Conservation (phyloP, 371 early-diverging fungal genomes). For the Syncephalis fuscata region DNA sequence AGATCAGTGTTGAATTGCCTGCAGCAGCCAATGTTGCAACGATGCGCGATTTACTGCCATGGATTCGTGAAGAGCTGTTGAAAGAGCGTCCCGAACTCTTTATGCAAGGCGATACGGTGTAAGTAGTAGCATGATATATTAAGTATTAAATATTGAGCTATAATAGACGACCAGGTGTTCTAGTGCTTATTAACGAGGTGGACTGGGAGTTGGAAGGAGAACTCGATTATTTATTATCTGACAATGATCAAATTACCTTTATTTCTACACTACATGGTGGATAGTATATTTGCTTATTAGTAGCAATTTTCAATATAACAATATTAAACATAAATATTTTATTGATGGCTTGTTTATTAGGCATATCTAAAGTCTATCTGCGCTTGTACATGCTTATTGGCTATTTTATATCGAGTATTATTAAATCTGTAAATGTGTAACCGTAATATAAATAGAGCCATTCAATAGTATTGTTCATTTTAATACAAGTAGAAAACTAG, state of each 20-base stretch:
- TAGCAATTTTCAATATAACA: too few relatives aligned
- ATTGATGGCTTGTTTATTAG: too few relatives aligned
- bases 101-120: constrained; percentile 68
- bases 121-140: constrained; percentile 8
- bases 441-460: too few relatives aligned
- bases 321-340: too few relatives aligned
- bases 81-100: constrained; percentile 77
- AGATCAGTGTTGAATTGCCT: constrained; percentile 24
- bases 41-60: constrained; percentile 47
- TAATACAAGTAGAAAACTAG: too few relatives aligned
- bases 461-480: too few relatives aligned
- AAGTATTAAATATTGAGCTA: neutral
- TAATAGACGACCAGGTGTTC: constrained; percentile 77
- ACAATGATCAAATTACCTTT: constrained; percentile 73
- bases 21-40: constrained; percentile 18
- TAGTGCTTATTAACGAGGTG: constrained; percentile 84
- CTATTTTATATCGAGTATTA: too few relatives aligned
- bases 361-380: too few relatives aligned
- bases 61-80: constrained; percentile 49
- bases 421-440: too few relatives aligned
- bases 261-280: constrained; percentile 95
- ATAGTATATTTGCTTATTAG: constrained; percentile 17
- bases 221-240: constrained; percentile 55
- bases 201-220: constrained; percentile 96
- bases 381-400: too few relatives aligned